These are phyloP conservation scores for Pistacia integerrima DNA, from an alignment of 345 rosid genomes.

Conservation along the genomic window DNA sequence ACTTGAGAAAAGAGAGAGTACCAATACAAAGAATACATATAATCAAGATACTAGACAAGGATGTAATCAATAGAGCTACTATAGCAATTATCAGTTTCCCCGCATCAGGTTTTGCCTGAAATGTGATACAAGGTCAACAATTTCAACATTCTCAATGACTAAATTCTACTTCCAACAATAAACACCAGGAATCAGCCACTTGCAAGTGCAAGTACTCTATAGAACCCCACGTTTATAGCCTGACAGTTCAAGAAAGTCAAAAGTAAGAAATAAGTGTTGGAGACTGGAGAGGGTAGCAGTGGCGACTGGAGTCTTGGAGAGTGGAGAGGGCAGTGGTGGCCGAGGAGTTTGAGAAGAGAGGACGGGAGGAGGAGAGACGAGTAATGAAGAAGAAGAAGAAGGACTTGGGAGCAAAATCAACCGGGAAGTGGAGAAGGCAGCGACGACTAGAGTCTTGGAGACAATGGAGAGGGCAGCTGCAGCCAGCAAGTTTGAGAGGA, in stretches of 20 bases:
- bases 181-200: conserved; percentile 1
- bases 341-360: no score
- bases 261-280: no score
- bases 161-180: background rate
- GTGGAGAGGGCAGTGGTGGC: no score
- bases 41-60: conserved; percentile 25
- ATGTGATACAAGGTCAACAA: background rate
- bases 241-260: conserved; percentile 1
- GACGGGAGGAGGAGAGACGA: no score
- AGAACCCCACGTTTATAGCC: conserved; percentile 27
- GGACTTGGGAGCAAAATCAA: no score
- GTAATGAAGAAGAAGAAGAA: no score
- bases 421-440: no score
- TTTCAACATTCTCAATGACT: background rate
- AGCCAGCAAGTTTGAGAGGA: no score
- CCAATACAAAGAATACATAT: conserved; percentile 10
- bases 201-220: conserved; percentile 28
- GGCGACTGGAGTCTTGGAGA: no score
- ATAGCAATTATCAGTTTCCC: conserved; percentile 28
- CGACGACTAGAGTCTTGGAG: no score
- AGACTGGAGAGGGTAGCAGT: no score
- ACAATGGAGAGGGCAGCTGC: no score
- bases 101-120: conserved; percentile 30
- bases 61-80: conserved; percentile 20
- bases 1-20: background rate